Conservation (phyloP, 2,329 filamentous ascomycete species). For the Cercospora sesami region DNA sequence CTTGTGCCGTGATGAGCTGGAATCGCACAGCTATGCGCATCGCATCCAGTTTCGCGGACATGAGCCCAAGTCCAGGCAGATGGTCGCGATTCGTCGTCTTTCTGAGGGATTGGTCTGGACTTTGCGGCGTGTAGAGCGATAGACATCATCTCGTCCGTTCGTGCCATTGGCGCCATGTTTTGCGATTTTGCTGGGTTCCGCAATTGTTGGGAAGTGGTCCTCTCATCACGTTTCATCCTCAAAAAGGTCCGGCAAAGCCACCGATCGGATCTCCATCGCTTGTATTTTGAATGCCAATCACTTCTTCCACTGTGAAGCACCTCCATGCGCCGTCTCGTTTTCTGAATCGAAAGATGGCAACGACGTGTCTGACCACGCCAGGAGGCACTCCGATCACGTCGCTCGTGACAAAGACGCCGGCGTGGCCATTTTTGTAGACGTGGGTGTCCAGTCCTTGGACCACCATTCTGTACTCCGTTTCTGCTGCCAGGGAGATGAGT, state of each 20-base stretch:
- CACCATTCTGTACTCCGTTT: conserved; percentile 12
- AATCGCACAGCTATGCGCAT: not conserved
- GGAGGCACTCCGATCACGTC: conserved; percentile 12
- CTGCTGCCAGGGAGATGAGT: conserved; percentile 4
- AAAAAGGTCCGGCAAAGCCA: conserved; percentile 2
- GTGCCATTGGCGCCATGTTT: not conserved
- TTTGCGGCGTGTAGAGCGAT: not conserved
- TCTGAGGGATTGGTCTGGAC: not conserved
- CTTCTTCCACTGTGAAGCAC: conserved; percentile 15
- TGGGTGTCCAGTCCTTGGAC: conserved; percentile 11
- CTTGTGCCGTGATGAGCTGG: not conserved
- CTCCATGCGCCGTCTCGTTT: conserved; percentile 12
- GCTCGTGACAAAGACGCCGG: conserved; percentile 12
- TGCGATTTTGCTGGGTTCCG: not conserved
- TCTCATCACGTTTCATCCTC: not conserved
- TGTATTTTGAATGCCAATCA: conserved; percentile 13
- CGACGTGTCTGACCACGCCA: conserved; percentile 4
- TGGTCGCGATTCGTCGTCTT: not conserved
- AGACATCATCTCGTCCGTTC: not conserved
- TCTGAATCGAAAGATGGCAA: conserved; percentile 15
- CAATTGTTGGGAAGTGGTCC: not conserved
- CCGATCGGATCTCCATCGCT: conserved; percentile 6
- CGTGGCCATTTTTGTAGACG: conserved; percentile 16
- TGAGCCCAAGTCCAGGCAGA: not conserved
- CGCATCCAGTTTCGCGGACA: not conserved